These are phyloP conservation scores for Ophiocordyceps camponoti-saundersi DNA, from an alignment of 2,329 filamentous ascomycete genomes.

Conservation along the genomic window DNA sequence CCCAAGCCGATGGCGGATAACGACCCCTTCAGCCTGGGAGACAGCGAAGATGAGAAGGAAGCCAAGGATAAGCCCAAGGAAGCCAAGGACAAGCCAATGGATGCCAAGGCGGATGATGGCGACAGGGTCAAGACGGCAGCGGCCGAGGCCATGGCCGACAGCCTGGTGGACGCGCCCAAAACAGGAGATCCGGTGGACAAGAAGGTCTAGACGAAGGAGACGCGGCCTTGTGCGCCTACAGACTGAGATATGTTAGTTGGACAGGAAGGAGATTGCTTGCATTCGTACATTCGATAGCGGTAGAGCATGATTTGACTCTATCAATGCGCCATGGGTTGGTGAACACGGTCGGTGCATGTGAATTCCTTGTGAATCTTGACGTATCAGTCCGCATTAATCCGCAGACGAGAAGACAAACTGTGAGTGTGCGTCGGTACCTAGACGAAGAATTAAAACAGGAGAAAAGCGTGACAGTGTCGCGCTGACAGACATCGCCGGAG, in stretches of 20 bases:
- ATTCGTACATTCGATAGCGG: background rate
- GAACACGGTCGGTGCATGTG: background rate
- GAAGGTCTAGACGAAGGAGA: background rate
- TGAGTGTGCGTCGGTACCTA: no score
- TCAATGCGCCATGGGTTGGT: background rate
- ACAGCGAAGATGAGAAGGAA: constrained; percentile 82
- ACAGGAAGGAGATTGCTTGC: background rate
- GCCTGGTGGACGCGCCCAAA: constrained; percentile 24
- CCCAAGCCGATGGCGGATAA: constrained; percentile 76
- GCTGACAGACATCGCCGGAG: background rate
- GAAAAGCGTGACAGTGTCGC: background rate
- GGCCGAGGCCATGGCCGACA: constrained; percentile 41
- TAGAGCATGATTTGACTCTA: background rate
- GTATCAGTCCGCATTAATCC: no score
- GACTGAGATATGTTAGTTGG: background rate
- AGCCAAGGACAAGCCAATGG: constrained; percentile 14
- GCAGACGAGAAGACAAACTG: no score
- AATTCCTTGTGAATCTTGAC: no score
- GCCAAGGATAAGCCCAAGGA: constrained; percentile 15
- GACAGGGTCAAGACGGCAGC: constrained; percentile 51
- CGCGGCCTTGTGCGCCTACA: background rate
- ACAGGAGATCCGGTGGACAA: constrained; percentile 7
- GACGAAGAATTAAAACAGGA: no score
- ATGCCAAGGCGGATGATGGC: constrained; percentile 35
- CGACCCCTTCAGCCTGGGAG: constrained; percentile 90